A percentile compares a stretch with the other conserved stretches of the same genome.
These are phyloP conservation scores for Sporothrix mexicana DNA, from an alignment of 2,329 filamentous ascomycete genomes.

Conservation along the genomic window DNA sequence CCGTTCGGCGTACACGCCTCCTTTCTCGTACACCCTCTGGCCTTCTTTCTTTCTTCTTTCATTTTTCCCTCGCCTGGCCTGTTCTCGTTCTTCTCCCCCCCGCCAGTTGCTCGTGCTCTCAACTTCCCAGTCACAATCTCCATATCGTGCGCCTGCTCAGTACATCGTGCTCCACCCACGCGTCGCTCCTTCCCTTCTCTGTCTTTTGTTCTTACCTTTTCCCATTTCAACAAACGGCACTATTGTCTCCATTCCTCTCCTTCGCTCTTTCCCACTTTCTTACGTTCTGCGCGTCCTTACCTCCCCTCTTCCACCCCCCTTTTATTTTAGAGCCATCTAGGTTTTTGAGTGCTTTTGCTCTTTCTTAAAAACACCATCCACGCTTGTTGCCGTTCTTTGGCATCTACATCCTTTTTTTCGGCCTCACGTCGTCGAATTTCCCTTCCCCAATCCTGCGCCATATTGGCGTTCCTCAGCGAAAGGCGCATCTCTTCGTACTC, in stretches of 20 bases:
- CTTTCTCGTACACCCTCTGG: constrained; percentile 12
- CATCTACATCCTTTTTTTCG: neutral
- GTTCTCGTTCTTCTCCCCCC: neutral
- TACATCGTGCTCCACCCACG: constrained; percentile 30
- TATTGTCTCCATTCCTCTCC: constrained; percentile 17
- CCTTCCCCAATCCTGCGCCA: constrained; percentile 1
- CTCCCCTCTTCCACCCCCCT: neutral
- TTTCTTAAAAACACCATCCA: constrained; percentile 7
- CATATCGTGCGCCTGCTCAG: constrained; percentile 4
- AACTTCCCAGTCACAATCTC: neutral
- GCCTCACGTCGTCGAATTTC: neutral
- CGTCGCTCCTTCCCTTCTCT: constrained; percentile 35
- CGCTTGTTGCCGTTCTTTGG: constrained; percentile 5
- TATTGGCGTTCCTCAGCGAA: constrained; percentile 21
- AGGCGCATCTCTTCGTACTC: neutral
- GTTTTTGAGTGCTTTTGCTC: constrained; percentile 11
- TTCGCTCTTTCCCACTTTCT: constrained; percentile 14
- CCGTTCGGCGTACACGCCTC: constrained; percentile 30
- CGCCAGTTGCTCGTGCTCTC: constrained; percentile 4
- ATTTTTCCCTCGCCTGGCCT: neutral
- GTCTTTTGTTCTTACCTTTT: constrained; percentile 15
- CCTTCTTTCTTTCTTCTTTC: neutral
- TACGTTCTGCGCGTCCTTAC: constrained; percentile 11
- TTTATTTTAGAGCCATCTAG: constrained; percentile 9
- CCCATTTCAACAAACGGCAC: constrained; percentile 27